Base-by-base conservation (phyloP, 1,284 basidiomycete species). In the Polyporus tsugae region DNA sequence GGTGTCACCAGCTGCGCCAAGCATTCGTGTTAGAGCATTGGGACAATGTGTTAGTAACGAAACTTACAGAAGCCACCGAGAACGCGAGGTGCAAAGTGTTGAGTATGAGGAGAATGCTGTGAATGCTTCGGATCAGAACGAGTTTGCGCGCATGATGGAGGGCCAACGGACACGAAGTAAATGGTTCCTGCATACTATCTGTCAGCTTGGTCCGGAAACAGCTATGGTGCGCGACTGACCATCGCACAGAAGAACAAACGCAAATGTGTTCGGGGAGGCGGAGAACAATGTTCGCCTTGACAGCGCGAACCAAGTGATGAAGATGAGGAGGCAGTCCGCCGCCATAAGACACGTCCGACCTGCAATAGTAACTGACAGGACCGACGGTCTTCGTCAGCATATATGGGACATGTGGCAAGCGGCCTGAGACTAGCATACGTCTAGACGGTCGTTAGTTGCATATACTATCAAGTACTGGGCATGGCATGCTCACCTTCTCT, bases 21-120 rank as follows among this genome's bases (percentile, higher is more conserved):
- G 3, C 39, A 17, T 5, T 41, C 5, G 19, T 25, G 3, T 41
- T 44, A 60, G 22, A 5, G 13, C n/a, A n/a, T n/a, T n/a, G n/a
- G n/a, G n/a, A n/a, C n/a, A n/a, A n/a, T n/a, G n/a, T n/a, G n/a
- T n/a, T n/a, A n/a, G n/a, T n/a, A n/a, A n/a, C n/a, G n/a, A n/a
- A n/a, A n/a, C n/a, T 33, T 39, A 63, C 60, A 5, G 61, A 59
- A 2, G 33, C 38, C 29, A 66, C 2, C 5, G 65, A 35, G 36
- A 67, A 60, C 5, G 33, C n/a, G 61, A 67, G 60, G 55, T 67
- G 65, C 35, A 67, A 36, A 6, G 53, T 44, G 44, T 67, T 67
- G 53, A 67, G 46, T 13, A 60, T 25, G 13, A 67, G 25, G 6
- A 67, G 41, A 4, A 60, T 42, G 5, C 65, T 67, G 15, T 9